Evolutionary conservation across 345 rosid genomes (phyloP), one percentile per base, ranked within the genome.

Genomic region (Populus pruinosa): DNA sequence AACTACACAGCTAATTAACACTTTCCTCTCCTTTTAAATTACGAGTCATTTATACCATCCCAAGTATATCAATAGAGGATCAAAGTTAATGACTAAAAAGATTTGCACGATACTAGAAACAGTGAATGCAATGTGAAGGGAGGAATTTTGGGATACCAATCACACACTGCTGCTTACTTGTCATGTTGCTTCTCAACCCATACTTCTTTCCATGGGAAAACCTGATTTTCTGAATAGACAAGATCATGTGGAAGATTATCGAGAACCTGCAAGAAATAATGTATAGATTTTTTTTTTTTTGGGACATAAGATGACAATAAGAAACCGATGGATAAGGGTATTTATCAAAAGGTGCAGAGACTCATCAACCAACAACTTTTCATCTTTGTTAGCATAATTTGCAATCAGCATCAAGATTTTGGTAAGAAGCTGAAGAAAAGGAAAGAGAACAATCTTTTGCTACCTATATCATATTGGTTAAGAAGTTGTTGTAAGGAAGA

Each of bases 211-310:
- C 98, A 95, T 50, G 98, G 92, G 14, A 91, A 86, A 81, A 84
- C 82, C 88, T 91, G 98, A 85, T 84, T 93, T 82, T 90, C 89
- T 12, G 99, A 91, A 83, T 90, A 91, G 70, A 91, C 74, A 75
- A 93, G 94, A 82, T 96, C 99, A 70, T 96, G 98, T 10, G 96
- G 94, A 85, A 96, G 99, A 87, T 96, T 96, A 92, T 96, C 99
- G 82, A 96, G 90, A 66, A 96, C 98, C 99, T 95, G 85, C 76
- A 88, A 83, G 68, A 77, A 75, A 70, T 59, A 67, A 72, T 33
- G 59, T 21, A 73, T 23, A 44, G 68, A n/a, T 27, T 50, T 66
- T 71, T 3, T 14, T 10, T 41, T 41, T 9, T 10, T 41, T 41
- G 11, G 44, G 44, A 11, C 25, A 35, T 33, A 70, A 50, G 5